Percentiles rank a stretch among this genome's conserved stretches.
Evolutionary conservation across 306 rosid genomes (phyloP).

Genomic region (Canavalia gladiata): DNA sequence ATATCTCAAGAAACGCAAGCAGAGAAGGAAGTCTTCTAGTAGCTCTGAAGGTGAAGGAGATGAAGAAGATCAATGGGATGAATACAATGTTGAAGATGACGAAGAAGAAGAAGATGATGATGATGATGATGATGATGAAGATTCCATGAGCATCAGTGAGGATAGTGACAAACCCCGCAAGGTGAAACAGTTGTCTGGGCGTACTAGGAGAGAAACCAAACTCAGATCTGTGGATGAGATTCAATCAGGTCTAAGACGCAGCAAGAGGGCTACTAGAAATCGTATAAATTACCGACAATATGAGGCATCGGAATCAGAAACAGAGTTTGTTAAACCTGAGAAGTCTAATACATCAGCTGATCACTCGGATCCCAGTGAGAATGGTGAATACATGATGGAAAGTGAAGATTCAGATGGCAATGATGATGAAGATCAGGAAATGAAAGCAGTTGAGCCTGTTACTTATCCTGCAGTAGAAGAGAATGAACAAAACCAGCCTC

Average conservation of each 20-base stretch:
- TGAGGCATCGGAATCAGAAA: slow-evolving; percentile 90
- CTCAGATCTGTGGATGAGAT: slow-evolving; percentile 83
- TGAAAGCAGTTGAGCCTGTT: slow-evolving; percentile 68
- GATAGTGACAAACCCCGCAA: slow-evolving; percentile 86
- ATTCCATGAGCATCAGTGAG: slow-evolving; percentile 81
- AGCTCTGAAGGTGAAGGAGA: slow-evolving; percentile 99
- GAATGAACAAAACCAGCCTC: slow-evolving; percentile 67
- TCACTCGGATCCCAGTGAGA: slow-evolving; percentile 76
- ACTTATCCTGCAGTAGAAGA: slow-evolving; percentile 57
- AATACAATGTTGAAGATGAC: slow-evolving; percentile 92
- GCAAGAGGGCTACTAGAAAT: slow-evolving; percentile 93
- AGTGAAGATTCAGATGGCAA: slow-evolving; percentile 78
- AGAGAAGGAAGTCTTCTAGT: slow-evolving; percentile 83
- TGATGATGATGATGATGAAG: slow-evolving; percentile 51
- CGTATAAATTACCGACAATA: slow-evolving; percentile 78
- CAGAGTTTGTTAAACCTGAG: slow-evolving; percentile 71
- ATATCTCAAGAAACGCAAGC: slow-evolving; percentile 85
- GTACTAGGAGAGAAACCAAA: slow-evolving; percentile 88
- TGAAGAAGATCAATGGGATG: slow-evolving; percentile 91
- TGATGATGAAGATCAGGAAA: slow-evolving; percentile 68
- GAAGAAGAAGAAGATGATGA: slow-evolving; percentile 80
- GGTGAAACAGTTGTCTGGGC: slow-evolving; percentile 72
- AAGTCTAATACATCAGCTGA: slow-evolving; percentile 67
- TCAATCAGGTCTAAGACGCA: slow-evolving; percentile 93
- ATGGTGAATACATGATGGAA: slow-evolving; percentile 77